Evolutionary conservation across 768 basidiomycete genomes (phyloP), one percentile per base, ranked within the genome.

Genomic region (Hysterangium stoloniferum): DNA sequence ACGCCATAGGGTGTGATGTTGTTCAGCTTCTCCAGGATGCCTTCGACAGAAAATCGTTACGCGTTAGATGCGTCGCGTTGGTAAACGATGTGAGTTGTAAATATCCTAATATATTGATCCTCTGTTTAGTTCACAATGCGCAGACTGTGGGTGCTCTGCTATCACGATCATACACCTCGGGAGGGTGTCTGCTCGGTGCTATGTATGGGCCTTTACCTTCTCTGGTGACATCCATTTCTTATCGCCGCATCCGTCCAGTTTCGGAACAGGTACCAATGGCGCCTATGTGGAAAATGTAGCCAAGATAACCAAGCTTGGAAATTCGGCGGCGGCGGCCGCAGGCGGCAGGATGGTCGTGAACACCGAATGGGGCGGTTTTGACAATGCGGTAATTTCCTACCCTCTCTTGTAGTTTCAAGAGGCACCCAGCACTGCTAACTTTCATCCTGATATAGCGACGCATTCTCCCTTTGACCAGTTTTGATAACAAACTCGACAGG

Each of bases 231-330:
- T 37, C 11, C 35, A 15, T 22, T 6, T 42, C 29, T 42, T 19
- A 35, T 34, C 36, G 19, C 24, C 33, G 7, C 15, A 40, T 15
- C 38, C 63, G 17, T 37, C 85, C 48, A 98, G 98, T 60, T 98
- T 98, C 63, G 96, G 96, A 22, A 99, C 96, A 0, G 96, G 96
- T 15, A 98, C 96, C 4, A 99, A 99, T 62, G 96, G 96, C 27
- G 96, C 96, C 9, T 99, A 96, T 67, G 79, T 99, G 43, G 95
- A 98, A 64, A 76, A 86, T 57, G 71, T 93, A 27, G n/a, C 50
- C 45, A 92, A 90, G 45, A 82, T 98, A 61, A 80, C 74, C 34
- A 98, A 98, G 66, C 74, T 96, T 6, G 78, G 77, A 15, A 80
- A 86, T 49, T 74, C 68, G 36, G 70, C 78, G 22, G 78, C 75